Evolutionary conservation across 257 asterid species (phyloP).

Genomic region (Ajuga chamaepitys): DNA sequence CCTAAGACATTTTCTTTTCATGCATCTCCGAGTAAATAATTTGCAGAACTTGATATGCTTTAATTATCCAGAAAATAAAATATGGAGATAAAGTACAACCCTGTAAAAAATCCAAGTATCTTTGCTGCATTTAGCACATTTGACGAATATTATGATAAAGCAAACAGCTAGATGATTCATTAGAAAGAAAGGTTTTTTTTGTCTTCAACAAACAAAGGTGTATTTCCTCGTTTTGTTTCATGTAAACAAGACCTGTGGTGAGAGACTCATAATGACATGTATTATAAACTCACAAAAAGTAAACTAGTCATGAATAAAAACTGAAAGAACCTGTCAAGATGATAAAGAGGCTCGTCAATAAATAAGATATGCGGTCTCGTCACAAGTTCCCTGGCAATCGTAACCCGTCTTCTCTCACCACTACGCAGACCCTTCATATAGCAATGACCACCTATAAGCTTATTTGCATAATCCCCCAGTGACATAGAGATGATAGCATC

Average conservation of each 20-base stretch:
- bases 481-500: slow-evolving; percentile 94
- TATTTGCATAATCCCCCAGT: slow-evolving; percentile 80
- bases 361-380: slow-evolving; percentile 88
- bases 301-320: background rate
- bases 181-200: background rate
- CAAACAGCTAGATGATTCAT: background rate
- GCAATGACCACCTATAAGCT: slow-evolving; percentile 95
- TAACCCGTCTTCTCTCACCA: slow-evolving; percentile 92
- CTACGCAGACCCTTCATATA: slow-evolving; percentile 85
- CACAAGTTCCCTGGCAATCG: slow-evolving; percentile 97
- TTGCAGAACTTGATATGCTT: background rate
- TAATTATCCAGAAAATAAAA: background rate
- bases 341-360: slow-evolving; percentile 97
- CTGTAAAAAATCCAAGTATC: background rate
- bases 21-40: background rate
- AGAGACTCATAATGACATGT: background rate
- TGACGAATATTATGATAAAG: background rate
- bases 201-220: background rate
- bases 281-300: background rate
- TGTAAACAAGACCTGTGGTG: background rate
- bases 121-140: background rate
- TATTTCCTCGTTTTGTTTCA: background rate
- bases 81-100: background rate
- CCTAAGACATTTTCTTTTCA: background rate
- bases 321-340: slow-evolving; percentile 76